phyloP scores from a whole-genome alignment of 331 rosid genomes.

The Cydonia oblonga region DNA sequence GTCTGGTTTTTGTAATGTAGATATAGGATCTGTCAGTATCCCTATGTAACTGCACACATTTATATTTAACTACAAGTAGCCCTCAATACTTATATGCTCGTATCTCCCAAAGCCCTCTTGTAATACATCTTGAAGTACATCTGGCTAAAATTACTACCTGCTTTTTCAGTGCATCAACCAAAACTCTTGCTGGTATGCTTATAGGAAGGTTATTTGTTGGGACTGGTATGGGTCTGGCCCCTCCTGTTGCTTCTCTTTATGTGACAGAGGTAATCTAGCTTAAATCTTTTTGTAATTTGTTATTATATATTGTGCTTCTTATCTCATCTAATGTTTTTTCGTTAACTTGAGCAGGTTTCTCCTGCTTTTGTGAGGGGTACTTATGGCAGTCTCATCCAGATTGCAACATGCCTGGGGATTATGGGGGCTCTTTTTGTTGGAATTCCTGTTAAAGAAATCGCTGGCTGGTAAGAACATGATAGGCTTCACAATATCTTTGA shows the following conservation, averaged over 20 bases:
- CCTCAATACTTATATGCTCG: neutral
- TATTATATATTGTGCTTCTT: neutral
- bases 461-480: conserved; percentile 58
- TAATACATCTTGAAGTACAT: neutral
- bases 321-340: conserved; percentile 13
- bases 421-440: conserved; percentile 84
- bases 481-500: neutral
- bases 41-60: neutral
- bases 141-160: conserved; percentile 9
- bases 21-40: neutral
- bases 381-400: conserved; percentile 83
- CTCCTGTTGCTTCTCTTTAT: conserved; percentile 78
- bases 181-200: conserved; percentile 88
- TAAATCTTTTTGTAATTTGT: neutral
- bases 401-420: conserved; percentile 90
- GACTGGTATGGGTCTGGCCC: conserved; percentile 87
- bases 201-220: conserved; percentile 91
- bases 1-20: neutral
- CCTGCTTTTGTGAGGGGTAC: conserved; percentile 93
- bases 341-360: conserved; percentile 48
- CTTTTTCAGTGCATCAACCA: conserved; percentile 74
- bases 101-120: neutral
- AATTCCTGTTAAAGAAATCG: conserved; percentile 75
- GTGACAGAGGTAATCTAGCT: conserved; percentile 59
- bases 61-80: neutral